phyloP scores from a whole-genome alignment of 2,329 filamentous ascomycete species.

The Colletotrichum higginsianum region DNA sequence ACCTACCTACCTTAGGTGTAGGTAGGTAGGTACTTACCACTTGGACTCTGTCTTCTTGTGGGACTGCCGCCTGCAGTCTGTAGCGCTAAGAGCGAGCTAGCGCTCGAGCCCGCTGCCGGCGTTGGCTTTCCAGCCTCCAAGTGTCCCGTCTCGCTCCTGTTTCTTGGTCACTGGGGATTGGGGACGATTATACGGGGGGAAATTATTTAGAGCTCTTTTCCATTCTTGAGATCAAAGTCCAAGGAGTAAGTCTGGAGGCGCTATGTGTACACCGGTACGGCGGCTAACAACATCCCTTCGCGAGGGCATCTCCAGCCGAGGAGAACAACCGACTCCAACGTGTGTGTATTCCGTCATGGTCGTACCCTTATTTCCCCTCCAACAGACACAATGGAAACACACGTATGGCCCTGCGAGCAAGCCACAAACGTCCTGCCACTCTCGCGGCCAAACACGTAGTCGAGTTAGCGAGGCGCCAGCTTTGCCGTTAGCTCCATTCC shows the following conservation, averaged over 20 bases:
- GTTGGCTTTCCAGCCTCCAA: constrained; percentile 4
- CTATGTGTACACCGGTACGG: too few species aligned
- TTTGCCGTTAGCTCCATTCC: constrained; percentile 23
- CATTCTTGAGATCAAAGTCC: too few species aligned
- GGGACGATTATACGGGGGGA: too few species aligned
- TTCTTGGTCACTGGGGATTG: neutral
- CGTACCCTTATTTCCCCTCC: neutral
- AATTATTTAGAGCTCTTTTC: too few species aligned
- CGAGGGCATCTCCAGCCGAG: constrained; percentile 3
- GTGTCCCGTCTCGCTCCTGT: neutral
- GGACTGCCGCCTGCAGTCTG: constrained; percentile 9
- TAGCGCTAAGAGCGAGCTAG: constrained; percentile 18
- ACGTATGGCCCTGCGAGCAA: constrained; percentile 15
- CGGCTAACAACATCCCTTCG: neutral
- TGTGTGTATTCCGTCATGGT: too few species aligned
- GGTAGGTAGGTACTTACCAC: neutral
- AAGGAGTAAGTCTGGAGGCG: too few species aligned
- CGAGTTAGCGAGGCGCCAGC: constrained; percentile 6
- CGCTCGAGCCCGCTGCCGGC: constrained; percentile 37
- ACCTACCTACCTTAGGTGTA: too few species aligned
- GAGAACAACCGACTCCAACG: neutral
- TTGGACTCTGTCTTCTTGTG: neutral
- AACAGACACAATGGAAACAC: neutral
- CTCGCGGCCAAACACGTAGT: constrained; percentile 9
- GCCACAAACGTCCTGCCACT: constrained; percentile 29